Conservation (phyloP, 2,329 filamentous ascomycete genomes). For the Ophiostoma australiae region DNA sequence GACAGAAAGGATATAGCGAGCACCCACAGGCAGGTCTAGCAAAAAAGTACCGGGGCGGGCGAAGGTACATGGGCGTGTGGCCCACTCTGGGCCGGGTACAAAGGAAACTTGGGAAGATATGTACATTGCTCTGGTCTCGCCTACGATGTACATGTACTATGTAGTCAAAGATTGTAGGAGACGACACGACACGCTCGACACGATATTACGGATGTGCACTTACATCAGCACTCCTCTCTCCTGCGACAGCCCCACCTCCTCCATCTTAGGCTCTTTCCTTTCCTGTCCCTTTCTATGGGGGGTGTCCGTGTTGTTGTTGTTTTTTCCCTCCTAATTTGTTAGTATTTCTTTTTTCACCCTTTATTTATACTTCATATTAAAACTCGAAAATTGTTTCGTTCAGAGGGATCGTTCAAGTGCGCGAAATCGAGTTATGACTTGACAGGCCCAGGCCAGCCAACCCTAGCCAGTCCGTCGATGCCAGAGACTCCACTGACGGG, state of each 20-base stretch:
- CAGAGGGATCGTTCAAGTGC: not conserved
- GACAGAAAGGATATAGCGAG: not conserved
- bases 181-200: not conserved
- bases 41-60: not conserved
- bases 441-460: not conserved
- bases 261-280: not conserved
- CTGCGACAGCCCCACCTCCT: constrained; percentile 10
- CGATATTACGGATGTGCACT: not conserved
- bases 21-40: constrained; percentile 5
- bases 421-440: not conserved
- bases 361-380: not conserved
- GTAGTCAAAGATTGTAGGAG: not conserved
- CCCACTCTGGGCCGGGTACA: constrained; percentile 2
- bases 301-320: not conserved
- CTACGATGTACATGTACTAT: too few species aligned
- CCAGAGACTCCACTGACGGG: not conserved
- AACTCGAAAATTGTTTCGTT: not conserved
- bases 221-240: constrained; percentile 11
- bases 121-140: not conserved
- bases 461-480: not conserved
- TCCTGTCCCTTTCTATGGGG: not conserved
- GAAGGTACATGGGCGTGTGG: not conserved
- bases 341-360: not conserved
- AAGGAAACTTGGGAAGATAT: not conserved
- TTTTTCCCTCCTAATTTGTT: not conserved